Percentiles rank a stretch among this genome's conserved stretches.
These are phyloP conservation scores for Heimioporus retisporus DNA, from an alignment of 1,284 basidiomycete genomes.

Conservation along the genomic window DNA sequence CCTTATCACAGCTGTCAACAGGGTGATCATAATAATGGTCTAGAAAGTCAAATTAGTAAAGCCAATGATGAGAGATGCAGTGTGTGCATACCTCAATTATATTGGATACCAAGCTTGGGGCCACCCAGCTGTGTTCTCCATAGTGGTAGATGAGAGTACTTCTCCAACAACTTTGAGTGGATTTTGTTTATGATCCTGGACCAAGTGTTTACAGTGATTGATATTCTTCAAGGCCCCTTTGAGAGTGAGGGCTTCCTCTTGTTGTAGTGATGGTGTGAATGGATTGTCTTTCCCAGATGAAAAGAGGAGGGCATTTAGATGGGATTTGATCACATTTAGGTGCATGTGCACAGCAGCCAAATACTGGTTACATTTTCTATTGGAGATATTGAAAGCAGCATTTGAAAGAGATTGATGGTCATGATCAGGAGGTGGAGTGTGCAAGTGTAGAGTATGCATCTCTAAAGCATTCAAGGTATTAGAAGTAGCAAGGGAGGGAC, in stretches of 20 bases:
- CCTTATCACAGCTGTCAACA: slow-evolving; percentile 1
- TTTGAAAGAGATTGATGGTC: background rate
- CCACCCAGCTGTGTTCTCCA: background rate
- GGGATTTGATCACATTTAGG: background rate
- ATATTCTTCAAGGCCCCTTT: background rate
- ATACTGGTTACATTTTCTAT: background rate
- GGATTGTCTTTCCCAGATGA: background rate
- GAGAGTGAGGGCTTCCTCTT: background rate
- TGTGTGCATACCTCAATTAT: background rate
- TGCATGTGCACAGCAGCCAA: background rate
- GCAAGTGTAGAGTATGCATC: background rate
- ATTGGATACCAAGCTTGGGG: background rate
- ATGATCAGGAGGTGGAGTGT: background rate
- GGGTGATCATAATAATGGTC: background rate
- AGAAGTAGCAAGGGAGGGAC: background rate
- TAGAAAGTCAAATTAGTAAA: background rate
- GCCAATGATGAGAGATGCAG: background rate
- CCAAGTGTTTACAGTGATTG: background rate
- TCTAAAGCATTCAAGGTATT: background rate
- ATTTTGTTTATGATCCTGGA: background rate
- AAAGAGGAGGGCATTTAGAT: background rate
- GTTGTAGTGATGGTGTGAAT: background rate
- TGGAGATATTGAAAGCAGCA: background rate
- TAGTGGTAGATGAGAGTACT: background rate
- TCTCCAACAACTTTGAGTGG: background rate